A percentile compares a stretch with the other conserved stretches of the same genome.
Evolutionary conservation across 352 stramenopile genomes (phyloP).

Genomic region (Pythium guiyangense): DNA sequence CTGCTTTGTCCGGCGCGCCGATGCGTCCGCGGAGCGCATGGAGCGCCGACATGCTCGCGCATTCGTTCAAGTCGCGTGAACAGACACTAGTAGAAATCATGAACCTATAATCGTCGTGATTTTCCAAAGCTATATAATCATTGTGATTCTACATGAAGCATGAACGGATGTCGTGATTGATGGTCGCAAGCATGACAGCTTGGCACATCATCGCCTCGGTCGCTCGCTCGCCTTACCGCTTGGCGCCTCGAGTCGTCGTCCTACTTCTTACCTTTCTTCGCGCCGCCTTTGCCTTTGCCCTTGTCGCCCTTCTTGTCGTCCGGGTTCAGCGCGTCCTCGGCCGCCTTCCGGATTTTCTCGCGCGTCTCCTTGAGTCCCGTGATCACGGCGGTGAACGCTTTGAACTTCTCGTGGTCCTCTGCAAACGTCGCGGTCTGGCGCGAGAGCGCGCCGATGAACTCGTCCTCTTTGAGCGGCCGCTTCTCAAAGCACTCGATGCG

Average conservation of each 20-base stretch:
- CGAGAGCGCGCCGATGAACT: conserved; percentile 83
- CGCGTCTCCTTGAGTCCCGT: conserved; percentile 71
- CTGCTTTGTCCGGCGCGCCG: not conserved
- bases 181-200: too few relatives aligned
- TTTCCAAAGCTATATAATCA: too few relatives aligned
- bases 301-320: conserved; percentile 72
- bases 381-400: conserved; percentile 70
- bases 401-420: conserved; percentile 74
- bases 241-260: too few relatives aligned
- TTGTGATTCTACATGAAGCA: too few relatives aligned
- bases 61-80: too few relatives aligned
- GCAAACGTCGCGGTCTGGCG: conserved; percentile 56
- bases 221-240: too few relatives aligned
- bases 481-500: conserved; percentile 79
- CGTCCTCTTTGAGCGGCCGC: conserved; percentile 67
- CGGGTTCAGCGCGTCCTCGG: conserved; percentile 46
- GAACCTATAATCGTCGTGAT: too few relatives aligned
- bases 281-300: conserved; percentile 46
- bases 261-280: conserved; percentile 80
- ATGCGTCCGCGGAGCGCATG: conserved; percentile 9
- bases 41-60: conserved; percentile 8
- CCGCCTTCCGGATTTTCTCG: conserved; percentile 60
- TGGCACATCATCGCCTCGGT: too few relatives aligned
- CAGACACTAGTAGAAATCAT: too few relatives aligned
- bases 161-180: too few relatives aligned